phyloP scores from a whole-genome alignment of 495 filamentous ascomycete species.

The Trichocladium antarcticum region DNA sequence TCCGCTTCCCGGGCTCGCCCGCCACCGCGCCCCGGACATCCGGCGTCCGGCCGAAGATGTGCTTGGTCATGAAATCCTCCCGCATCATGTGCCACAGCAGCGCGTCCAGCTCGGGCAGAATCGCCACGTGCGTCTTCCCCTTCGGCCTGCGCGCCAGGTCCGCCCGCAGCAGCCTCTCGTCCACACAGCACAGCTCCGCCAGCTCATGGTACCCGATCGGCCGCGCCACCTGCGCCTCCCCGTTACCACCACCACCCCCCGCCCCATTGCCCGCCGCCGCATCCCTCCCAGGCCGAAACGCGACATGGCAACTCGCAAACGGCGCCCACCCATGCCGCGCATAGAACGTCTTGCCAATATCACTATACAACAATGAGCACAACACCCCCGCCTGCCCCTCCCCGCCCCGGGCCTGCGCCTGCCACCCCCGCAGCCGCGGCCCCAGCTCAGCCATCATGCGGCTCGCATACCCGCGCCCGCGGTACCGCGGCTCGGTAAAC shows the following conservation, averaged over 20 bases:
- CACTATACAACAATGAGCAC: slow-evolving; percentile 77
- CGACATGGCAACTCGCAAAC: slow-evolving; percentile 59
- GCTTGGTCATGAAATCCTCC: slow-evolving; percentile 67
- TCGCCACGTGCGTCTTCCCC: slow-evolving; percentile 45
- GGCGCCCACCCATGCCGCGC: slow-evolving; percentile 68
- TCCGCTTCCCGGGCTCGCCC: slow-evolving; percentile 37
- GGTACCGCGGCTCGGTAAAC: slow-evolving; percentile 59
- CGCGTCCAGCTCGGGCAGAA: slow-evolving; percentile 61
- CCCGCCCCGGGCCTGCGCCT: slow-evolving; percentile 26
- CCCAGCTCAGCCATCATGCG: slow-evolving; percentile 47
- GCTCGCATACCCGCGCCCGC: slow-evolving; percentile 69
- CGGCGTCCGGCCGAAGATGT: slow-evolving; percentile 43
- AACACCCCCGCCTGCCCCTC: slow-evolving; percentile 15
- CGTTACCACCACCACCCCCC: neutral
- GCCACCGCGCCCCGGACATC: slow-evolving; percentile 56
- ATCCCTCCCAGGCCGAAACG: slow-evolving; percentile 36
- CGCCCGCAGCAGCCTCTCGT: slow-evolving; percentile 41
- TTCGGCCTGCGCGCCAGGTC: slow-evolving; percentile 28
- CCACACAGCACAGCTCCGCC: slow-evolving; percentile 43
- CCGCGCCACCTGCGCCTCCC: slow-evolving; percentile 13
- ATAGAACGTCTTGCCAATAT: slow-evolving; percentile 94
- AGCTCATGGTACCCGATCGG: slow-evolving; percentile 44
- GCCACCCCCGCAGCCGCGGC: slow-evolving; percentile 24
- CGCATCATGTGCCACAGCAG: slow-evolving; percentile 78
- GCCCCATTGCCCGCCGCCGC: slow-evolving; percentile 17